phyloP scores from a whole-genome alignment of 805 yeast species.

The Ascoidea tarda region DNA sequence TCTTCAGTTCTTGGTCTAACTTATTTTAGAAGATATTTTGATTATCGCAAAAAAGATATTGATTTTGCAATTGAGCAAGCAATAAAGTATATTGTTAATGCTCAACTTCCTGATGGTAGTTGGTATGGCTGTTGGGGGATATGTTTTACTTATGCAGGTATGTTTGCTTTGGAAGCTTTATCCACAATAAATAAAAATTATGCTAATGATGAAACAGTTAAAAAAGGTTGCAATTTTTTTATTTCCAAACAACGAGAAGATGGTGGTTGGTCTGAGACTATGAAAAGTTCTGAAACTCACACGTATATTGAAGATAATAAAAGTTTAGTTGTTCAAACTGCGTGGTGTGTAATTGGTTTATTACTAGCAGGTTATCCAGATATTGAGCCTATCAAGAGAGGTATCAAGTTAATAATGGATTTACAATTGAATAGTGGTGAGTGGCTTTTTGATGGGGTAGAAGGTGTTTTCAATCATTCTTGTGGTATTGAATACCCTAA shows the following conservation, averaged over 20 bases:
- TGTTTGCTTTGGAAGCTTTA: slow-evolving; percentile 95
- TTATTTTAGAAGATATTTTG: slow-evolving; percentile 52
- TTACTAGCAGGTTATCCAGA: slow-evolving; percentile 74
- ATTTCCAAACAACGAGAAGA: slow-evolving; percentile 62
- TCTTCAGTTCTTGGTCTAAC: slow-evolving; percentile 83
- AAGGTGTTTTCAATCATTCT: slow-evolving; percentile 93
- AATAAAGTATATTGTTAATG: slow-evolving; percentile 48
- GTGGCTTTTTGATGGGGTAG: slow-evolving; percentile 73
- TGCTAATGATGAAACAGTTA: slow-evolving; percentile 43
- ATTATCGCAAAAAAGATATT: slow-evolving; percentile 56
- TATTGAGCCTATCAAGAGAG: slow-evolving; percentile 42
- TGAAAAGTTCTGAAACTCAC: slow-evolving; percentile 76
- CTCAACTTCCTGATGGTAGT: slow-evolving; percentile 73
- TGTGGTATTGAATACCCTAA: slow-evolving; percentile 94
- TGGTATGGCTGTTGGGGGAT: slow-evolving; percentile 99
- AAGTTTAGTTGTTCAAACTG: slow-evolving; percentile 75
- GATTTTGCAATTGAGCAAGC: slow-evolving; percentile 61
- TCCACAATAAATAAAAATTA: slow-evolving; percentile 54
- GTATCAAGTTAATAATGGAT: slow-evolving; percentile 44
- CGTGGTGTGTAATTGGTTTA: slow-evolving; percentile 84
- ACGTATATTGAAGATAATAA: slow-evolving; percentile 51
- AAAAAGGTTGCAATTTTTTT: slow-evolving; percentile 75
- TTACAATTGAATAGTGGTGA: slow-evolving; percentile 69
- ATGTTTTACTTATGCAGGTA: slow-evolving; percentile 88
- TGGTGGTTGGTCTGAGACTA: slow-evolving; percentile 97